Base-by-base conservation (phyloP, 1,284 basidiomycete genomes). In the Cronartium ribicola region DNA sequence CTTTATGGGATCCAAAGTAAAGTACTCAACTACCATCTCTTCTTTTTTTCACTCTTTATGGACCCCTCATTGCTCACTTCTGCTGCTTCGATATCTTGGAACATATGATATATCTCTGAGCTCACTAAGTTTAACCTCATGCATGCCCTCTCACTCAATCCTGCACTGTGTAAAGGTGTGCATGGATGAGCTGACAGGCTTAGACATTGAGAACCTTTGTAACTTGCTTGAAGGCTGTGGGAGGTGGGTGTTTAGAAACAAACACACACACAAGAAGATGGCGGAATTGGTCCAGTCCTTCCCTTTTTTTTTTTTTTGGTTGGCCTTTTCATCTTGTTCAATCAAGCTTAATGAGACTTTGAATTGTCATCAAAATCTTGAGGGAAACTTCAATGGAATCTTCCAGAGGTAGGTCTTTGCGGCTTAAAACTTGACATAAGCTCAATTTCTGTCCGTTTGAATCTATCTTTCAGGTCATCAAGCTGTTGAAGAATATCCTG, bases 311-410 rank as follows among this genome's bases (percentile, higher is more conserved):
- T 44, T 41, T 7, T 39, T 39, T 55, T 14, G 11, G 8, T 66
- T 7, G 39, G 41, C 51, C 1, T 37, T 8, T 7, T 2, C 11
- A 66, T 4, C 40, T 17, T 13, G 14, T 67, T 7, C 17, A 2
- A 55, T 57, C 20, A n/a, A 39, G 20, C 40, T 17, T 60, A 10
- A 48, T 37, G n/a, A 20, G 1, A 43, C 44, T 22, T 22, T 61
- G 41, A 40, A 43, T 69, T 4, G 93, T 95, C 4, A 84, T 97
- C 75, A 91, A 91, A 81, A 86, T 96, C 20, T 82, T 98, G 36
- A 88, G 96, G 96, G 66, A 97, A 96, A 83, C 86, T 98, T 62
- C 88, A 97, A 79, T 99, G 96, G 96, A 89, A 94, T n/a, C 88
- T 94, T 79, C 80, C 84, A 1, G 82, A 85, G 63, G 84, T 85